phyloP scores from a whole-genome alignment of 352 stramenopile species.

The Phytophthora multivora region DNA sequence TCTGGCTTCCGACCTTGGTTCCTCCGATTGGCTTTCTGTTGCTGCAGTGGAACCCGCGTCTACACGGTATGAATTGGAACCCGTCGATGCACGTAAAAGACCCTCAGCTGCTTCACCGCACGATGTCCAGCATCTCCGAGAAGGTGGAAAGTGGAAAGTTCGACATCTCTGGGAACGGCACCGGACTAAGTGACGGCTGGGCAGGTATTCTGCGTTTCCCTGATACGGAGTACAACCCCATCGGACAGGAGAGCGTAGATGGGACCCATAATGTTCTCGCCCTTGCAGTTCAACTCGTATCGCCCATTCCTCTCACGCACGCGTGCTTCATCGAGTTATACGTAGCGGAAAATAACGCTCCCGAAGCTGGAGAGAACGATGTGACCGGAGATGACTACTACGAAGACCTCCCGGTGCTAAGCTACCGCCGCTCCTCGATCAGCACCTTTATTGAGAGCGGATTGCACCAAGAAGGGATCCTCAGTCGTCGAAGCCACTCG shows the following conservation, averaged over 20 bases:
- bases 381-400: constrained; percentile 56
- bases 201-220: constrained; percentile 73
- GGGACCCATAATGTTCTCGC: constrained; percentile 78
- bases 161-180: constrained; percentile 29
- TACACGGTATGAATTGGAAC: constrained; percentile 78
- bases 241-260: constrained; percentile 60
- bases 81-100: constrained; percentile 60
- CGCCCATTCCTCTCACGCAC: constrained; percentile 60
- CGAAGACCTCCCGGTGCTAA: constrained; percentile 49
- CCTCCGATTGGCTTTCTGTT: constrained; percentile 78
- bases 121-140: constrained; percentile 47
- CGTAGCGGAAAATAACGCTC: constrained; percentile 53
- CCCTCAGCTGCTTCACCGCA: constrained; percentile 33
- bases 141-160: constrained; percentile 51
- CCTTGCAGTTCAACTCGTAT: constrained; percentile 71
- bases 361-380: constrained; percentile 53
- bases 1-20: constrained; percentile 80
- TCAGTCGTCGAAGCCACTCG: constrained; percentile 55
- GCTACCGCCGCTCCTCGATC: constrained; percentile 67
- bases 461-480: constrained; percentile 67
- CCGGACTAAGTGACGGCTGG: constrained; percentile 66
- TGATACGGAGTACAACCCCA: constrained; percentile 74
- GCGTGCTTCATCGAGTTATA: constrained; percentile 84
- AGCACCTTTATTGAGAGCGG: constrained; percentile 77
- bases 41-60: constrained; percentile 83